Percentiles rank a stretch among this genome's conserved stretches.
Evolutionary conservation across 73 alveolate species (phyloP).

Genomic region (Blepharisma stoltei): DNA sequence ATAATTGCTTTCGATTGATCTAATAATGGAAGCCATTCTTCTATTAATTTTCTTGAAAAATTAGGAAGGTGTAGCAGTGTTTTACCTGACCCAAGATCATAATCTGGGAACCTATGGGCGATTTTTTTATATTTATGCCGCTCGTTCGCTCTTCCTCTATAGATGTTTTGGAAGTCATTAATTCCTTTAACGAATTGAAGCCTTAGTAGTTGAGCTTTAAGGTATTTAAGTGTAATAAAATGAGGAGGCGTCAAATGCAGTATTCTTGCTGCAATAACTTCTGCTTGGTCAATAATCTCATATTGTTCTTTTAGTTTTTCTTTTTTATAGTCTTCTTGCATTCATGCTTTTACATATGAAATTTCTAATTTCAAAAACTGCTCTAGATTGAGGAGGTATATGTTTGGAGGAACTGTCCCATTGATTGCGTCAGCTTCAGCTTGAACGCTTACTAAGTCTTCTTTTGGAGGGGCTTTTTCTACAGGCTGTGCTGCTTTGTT

Average conservation of each 20-base stretch:
- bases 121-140: background rate
- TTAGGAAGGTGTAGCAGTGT: conserved; percentile 18
- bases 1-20: background rate
- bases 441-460: background rate
- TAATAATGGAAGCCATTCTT: conserved; percentile 26
- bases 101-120: conserved; percentile 5
- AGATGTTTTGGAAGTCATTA: background rate
- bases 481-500: background rate
- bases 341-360: background rate
- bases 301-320: background rate
- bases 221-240: background rate
- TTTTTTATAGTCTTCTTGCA: background rate
- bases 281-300: background rate
- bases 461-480: conserved; percentile 8
- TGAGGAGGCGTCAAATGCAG: conserved; percentile 1
- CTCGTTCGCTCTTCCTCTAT: background rate
- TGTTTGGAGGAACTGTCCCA: conserved; percentile 1
- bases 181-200: background rate
- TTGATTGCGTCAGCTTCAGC: background rate
- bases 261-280: background rate
- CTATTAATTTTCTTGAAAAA: background rate
- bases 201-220: background rate
- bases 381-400: background rate
- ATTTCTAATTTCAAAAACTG: background rate
- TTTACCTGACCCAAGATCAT: conserved; percentile 7